Evolutionary conservation across 2,329 filamentous ascomycete genomes (phyloP).

Genomic region (Cladosporium velox): DNA sequence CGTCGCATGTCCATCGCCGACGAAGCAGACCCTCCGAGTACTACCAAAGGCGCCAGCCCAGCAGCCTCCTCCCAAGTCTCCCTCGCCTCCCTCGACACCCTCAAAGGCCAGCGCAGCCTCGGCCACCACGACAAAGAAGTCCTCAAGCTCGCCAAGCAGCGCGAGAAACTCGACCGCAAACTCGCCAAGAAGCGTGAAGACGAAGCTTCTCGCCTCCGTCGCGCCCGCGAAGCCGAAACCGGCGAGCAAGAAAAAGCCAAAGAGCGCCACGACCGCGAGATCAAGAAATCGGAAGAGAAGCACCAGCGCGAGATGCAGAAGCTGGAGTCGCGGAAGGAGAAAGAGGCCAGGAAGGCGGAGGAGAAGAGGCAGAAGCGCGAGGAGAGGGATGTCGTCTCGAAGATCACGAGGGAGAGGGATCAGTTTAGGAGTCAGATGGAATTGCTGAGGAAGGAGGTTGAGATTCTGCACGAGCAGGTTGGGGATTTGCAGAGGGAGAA

Average conservation of each 20-base stretch:
- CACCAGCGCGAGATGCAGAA: conserved; percentile 64
- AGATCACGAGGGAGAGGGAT: conserved; percentile 52
- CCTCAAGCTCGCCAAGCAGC: conserved; percentile 62
- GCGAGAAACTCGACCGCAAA: conserved; percentile 64
- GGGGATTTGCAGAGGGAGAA: conserved; percentile 61
- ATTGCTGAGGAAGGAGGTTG: conserved; percentile 52
- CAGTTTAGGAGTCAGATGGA: conserved; percentile 49
- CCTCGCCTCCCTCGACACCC: conserved; percentile 22
- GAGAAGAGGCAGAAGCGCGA: conserved; percentile 49
- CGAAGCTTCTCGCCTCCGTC: conserved; percentile 49
- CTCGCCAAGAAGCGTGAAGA: conserved; percentile 58
- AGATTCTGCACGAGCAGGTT: conserved; percentile 53
- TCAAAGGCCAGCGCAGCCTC: conserved; percentile 25
- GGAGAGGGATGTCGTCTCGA: conserved; percentile 50
- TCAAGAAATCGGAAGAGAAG: conserved; percentile 65
- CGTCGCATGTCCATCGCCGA: conserved; percentile 36
- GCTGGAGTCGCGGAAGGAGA: conserved; percentile 44
- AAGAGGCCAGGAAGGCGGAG: conserved; percentile 45
- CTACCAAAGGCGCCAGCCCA: conserved; percentile 18
- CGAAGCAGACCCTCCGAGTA: conserved; percentile 25
- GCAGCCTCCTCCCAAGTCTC: conserved; percentile 30
- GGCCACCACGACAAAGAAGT: conserved; percentile 62
- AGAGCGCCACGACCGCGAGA: conserved; percentile 65
- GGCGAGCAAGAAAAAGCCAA: conserved; percentile 60
- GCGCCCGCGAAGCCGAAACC: conserved; percentile 40